Base-by-base conservation (phyloP, 2,329 filamentous ascomycete genomes). In the Aspergillus niger region DNA sequence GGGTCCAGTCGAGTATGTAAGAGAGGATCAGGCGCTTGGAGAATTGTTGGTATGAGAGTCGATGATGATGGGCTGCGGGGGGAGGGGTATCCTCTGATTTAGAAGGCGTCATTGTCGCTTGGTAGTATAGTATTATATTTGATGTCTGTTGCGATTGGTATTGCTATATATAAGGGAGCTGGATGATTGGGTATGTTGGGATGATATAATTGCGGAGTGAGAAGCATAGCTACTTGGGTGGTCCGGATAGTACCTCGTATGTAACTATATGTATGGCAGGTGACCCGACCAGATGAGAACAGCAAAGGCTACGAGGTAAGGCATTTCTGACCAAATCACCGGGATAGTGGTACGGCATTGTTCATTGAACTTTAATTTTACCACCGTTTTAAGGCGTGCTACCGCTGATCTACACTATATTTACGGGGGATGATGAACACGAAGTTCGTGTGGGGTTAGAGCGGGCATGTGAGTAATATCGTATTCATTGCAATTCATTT, bases 1-100 rank as follows among this genome's bases (percentile, higher is more conserved):
- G 80, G 50, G 89, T 71, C 91, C 91, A 94, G 78, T 94, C 91
- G 60, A 91, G 77, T 51, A 88, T 76, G 72, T 93, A 93, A 3
- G 89, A 90, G 8, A 85, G 69, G 44, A 89, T 72, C 43, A 92
- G 76, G 43, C 82, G 76, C 65, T 81, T 80, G 5, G 83, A 82
- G 57, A 77, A 64, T 56, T 52, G 44, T 30, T 13, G 58, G 54
- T 26, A 6, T 20, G 53, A 32, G 39, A 32, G 50, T 44, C 48
- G 54, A 13, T 17, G 28, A 22, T 8, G 22, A 20, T 49, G 52
- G 55, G 11, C 10, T 57, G 50, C 8, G 4, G 26, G 17, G 8
- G 39, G 22, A 2, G 52, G n/a, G 11, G 52, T 22, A n/a, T 44
- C 39, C 2, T 44, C 20, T 11, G 47, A 10, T 49, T 49, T 49